Evolutionary conservation across 768 basidiomycete genomes (phyloP), one percentile per base, ranked within the genome.

Genomic region (Pisolithus orientalis): DNA sequence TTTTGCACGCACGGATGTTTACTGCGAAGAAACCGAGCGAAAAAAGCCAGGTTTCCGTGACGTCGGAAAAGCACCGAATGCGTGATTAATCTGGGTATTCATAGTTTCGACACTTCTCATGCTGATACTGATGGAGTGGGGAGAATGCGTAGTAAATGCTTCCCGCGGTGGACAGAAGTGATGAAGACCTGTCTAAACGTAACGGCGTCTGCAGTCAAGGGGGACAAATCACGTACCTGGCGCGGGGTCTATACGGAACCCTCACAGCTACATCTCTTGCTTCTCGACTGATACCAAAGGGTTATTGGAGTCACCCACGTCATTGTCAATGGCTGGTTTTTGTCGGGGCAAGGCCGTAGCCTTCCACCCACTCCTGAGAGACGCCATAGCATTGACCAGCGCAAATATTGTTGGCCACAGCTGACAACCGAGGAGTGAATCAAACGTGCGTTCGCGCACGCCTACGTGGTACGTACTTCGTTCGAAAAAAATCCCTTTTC

Each of bases 291-390:
- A 14, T 38, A 49, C 16, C 27, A 52, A 28, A 38, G 11, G 37
- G 27, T 47, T 27, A 32, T 54, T 54, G 31, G 44, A 49, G 17
- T 47, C 57, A 28, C 21, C 16, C 4, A 21, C 25, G 3, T 57
- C 55, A 48, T 43, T 16, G 6, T 27, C 8, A 32, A 47, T 53
- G 21, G 25, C 16, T 13, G 10, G 5, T 17, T 53, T 58, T 14
- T 49, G 17, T 44, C 55, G 52, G 39, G 57, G 51, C 4, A 65
- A 47, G 7, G 82, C 77, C 14, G 84, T 86, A 2, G 86, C 84
- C 52, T 75, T 80, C 87, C 87, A 89, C 4, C 85, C 85, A 37
- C 77, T 79, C 59, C 82, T 70, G 70, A 87, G 86, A 3, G 84
- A 77, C 5, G 79, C 75, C 1, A 84, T 57, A 10, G 76, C 83